Evolutionary conservation across 805 yeast genomes (phyloP), one percentile per base, ranked within the genome.

Genomic region (Saturnispora sekii): DNA sequence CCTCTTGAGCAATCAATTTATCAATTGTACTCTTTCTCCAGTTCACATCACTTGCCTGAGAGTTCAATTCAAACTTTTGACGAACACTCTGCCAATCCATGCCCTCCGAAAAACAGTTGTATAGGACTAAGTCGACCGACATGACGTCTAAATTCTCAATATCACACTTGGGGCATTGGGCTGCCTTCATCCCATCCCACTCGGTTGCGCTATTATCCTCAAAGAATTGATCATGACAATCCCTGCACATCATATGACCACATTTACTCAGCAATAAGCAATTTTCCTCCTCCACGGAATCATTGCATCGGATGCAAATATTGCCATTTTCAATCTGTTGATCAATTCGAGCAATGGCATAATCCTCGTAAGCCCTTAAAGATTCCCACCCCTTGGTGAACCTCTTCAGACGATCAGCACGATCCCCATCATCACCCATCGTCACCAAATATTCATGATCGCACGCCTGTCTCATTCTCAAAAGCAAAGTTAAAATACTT

Each of bases 401-500:
- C 45, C 59, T 59, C 18, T 61, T 54, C 46, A 61, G 51, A 48
- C 56, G 64, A 48, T 62, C 61, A 50, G 63, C 51, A 44, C 70
- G 62, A 51, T 66, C 70, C 62, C 67, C 51, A 15, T 58, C 60
- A 38, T 62, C 62, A 11, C 95, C 89, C 40, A 84, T 69, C 48
- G 75, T 72, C 21, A 84, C 90, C 46, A 89, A 65, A 55, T 74
- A 79, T 34, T 79, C 76, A 59, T 86, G 96, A 56, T 83, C 78
- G 57, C 95, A 84, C 3, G 95, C 89, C 63, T 89, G 96, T 48
- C 97, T 72, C 54, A 89, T 66, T 41, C 96, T 72, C 38, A 89
- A 65, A 41, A 89, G 69, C 52, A 88, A 64, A 0, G 86, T 79
- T 51, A 89, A 73, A 42, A 87, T 77, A 48, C 73, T 72, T 3